Evolutionary conservation across 2,329 filamentous ascomycete species (phyloP).

Genomic region (Botrytis pseudocinerea): DNA sequence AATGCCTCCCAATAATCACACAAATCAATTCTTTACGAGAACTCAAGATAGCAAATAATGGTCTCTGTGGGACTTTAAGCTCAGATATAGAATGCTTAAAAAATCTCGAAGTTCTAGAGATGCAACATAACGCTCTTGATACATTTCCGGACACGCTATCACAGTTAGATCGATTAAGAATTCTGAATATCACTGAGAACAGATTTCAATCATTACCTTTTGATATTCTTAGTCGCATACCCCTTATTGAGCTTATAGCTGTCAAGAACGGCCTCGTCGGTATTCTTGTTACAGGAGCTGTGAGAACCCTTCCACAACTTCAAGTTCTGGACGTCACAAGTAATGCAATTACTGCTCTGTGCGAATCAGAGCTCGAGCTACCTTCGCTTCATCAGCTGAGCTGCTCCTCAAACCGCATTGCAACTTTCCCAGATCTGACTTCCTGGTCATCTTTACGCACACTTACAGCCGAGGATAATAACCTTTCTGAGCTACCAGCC

Average conservation of each 20-base stretch:
- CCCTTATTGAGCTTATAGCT: slow-evolving; percentile 71
- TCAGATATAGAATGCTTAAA: slow-evolving; percentile 61
- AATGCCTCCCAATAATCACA: slow-evolving; percentile 69
- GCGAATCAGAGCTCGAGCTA: slow-evolving; percentile 44
- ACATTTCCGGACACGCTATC: slow-evolving; percentile 66
- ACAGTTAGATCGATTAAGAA: slow-evolving; percentile 67
- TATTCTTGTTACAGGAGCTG: slow-evolving; percentile 64
- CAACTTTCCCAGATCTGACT: slow-evolving; percentile 69
- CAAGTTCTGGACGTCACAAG: slow-evolving; percentile 76
- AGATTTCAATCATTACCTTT: slow-evolving; percentile 71
- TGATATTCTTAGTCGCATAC: slow-evolving; percentile 63
- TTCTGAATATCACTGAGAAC: slow-evolving; percentile 81
- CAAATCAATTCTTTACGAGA: slow-evolving; percentile 74
- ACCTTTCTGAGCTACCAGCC: slow-evolving; percentile 70
- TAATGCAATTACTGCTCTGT: slow-evolving; percentile 62
- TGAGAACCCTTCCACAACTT: slow-evolving; percentile 61
- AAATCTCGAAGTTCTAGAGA: slow-evolving; percentile 76
- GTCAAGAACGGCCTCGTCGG: slow-evolving; percentile 78
- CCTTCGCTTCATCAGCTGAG: slow-evolving; percentile 73
- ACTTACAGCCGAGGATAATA: slow-evolving; percentile 79
- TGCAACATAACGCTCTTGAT: slow-evolving; percentile 78
- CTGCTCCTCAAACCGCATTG: slow-evolving; percentile 79
- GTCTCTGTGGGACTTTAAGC: slow-evolving; percentile 67
- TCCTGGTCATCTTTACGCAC: slow-evolving; percentile 72
- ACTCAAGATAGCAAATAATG: slow-evolving; percentile 78